Evolutionary conservation across 106 monocot species (phyloP).

Genomic region (Acorus gramineus): DNA sequence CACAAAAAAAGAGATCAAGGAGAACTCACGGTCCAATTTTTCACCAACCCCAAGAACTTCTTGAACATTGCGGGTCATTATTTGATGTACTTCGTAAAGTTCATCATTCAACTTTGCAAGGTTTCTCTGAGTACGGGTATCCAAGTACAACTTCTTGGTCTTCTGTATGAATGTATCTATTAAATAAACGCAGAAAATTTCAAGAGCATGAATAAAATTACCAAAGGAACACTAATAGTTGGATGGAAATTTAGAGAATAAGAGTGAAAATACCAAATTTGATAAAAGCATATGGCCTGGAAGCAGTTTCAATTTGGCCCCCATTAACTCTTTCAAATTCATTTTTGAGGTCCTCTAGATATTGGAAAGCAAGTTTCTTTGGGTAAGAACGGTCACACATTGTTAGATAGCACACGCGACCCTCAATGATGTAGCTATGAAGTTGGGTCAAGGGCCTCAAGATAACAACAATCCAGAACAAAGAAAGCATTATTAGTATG

Average conservation of each 20-base stretch:
- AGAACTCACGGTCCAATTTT: constrained; percentile 87
- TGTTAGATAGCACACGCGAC: constrained; percentile 95
- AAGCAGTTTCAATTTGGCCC: constrained; percentile 94
- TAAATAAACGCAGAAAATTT: constrained; percentile 9
- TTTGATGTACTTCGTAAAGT: constrained; percentile 94
- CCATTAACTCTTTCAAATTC: constrained; percentile 92
- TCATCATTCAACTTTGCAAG: constrained; percentile 96
- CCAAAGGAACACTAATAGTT: not conserved
- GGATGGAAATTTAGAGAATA: not conserved
- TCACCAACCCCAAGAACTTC: constrained; percentile 99
- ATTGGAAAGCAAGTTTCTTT: constrained; percentile 98
- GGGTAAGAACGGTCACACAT: constrained; percentile 99
- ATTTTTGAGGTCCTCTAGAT: constrained; percentile 95
- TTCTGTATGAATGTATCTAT: constrained; percentile 97
- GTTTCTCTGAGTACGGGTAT: constrained; percentile 87
- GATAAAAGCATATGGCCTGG: constrained; percentile 96
- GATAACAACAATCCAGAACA: too few species aligned
- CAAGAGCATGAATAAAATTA: not conserved
- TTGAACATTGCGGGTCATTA: constrained; percentile 99
- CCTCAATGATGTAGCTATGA: constrained; percentile 89
- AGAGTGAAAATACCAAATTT: constrained; percentile 65
- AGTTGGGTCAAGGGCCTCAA: constrained; percentile 29
- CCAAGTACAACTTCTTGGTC: constrained; percentile 92
- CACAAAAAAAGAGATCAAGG: constrained; percentile 8
- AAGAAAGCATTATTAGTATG: too few species aligned